Percentiles rank a stretch among this genome's conserved stretches.
These are phyloP conservation scores for Phlyctochytrium arcticum DNA, from an alignment of 192 early-diverging fungal genomes.

Conservation along the genomic window DNA sequence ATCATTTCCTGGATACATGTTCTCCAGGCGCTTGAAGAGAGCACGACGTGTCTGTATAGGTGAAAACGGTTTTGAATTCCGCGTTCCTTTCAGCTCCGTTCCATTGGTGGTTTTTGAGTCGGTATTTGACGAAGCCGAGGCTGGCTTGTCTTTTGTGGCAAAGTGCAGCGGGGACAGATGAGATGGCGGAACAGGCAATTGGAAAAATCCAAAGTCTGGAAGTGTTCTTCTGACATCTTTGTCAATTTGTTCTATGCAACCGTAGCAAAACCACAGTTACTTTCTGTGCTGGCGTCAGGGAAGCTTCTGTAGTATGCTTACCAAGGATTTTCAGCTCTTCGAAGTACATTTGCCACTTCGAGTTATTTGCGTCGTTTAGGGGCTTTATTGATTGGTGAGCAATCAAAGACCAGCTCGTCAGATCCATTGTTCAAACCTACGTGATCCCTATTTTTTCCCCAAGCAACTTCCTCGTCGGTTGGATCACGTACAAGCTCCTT, in stretches of 20 bases:
- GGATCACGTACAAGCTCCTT: slow-evolving; percentile 60
- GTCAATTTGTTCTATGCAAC: slow-evolving; percentile 58
- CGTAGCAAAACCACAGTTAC: neutral
- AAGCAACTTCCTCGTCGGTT: slow-evolving; percentile 26
- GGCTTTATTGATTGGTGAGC: slow-evolving; percentile 16
- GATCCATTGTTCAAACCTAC: neutral
- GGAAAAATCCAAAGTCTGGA: slow-evolving; percentile 74
- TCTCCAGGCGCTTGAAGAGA: slow-evolving; percentile 61
- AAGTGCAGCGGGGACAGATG: neutral
- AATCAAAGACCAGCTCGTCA: neutral
- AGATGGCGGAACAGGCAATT: slow-evolving; percentile 49
- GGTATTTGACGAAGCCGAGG: no score
- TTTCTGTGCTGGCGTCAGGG: neutral
- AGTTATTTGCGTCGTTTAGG: slow-evolving; percentile 38
- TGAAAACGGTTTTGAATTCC: neutral
- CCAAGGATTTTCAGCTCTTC: slow-evolving; percentile 53
- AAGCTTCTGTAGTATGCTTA: neutral
- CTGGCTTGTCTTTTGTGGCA: neutral
- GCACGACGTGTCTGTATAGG: slow-evolving; percentile 21
- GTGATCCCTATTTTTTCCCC: neutral
- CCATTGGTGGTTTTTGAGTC: no score
- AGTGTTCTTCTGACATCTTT: slow-evolving; percentile 71
- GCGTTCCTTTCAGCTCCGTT: no score
- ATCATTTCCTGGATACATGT: slow-evolving; percentile 52
- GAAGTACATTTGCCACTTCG: slow-evolving; percentile 63